These are phyloP conservation scores for Phytophthora cajani DNA, from an alignment of 352 stramenopile genomes.

Conservation along the genomic window DNA sequence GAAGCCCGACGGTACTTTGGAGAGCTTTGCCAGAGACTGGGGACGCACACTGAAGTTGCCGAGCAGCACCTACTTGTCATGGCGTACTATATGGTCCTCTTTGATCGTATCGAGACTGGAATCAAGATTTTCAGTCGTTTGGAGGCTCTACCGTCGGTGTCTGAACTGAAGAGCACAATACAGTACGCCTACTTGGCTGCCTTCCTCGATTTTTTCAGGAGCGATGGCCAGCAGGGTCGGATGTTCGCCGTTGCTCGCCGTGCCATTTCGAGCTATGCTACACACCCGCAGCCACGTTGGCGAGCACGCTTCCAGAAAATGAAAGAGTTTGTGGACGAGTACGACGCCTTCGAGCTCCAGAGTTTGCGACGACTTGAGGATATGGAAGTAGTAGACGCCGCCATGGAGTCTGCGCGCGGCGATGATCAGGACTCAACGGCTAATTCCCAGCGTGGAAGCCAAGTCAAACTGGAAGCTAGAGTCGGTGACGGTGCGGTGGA, in stretches of 20 bases:
- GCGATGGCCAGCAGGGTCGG: slow-evolving; percentile 2
- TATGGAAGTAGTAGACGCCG: slow-evolving; percentile 23
- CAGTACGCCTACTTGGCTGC: slow-evolving; percentile 66
- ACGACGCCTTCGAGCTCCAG: slow-evolving; percentile 41
- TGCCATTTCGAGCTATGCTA: slow-evolving; percentile 42
- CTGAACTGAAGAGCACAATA: slow-evolving; percentile 35
- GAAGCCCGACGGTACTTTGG: slow-evolving; percentile 49
- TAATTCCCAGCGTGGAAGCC: not conserved
- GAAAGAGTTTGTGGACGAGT: slow-evolving; percentile 50
- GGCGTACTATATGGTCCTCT: slow-evolving; percentile 57
- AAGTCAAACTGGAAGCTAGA: slow-evolving; percentile 41
- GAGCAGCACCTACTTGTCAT: slow-evolving; percentile 50
- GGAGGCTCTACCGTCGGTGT: slow-evolving; percentile 2
- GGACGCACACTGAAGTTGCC: slow-evolving; percentile 31
- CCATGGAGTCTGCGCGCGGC: not conserved
- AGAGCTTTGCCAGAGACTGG: slow-evolving; percentile 49
- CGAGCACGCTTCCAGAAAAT: slow-evolving; percentile 51
- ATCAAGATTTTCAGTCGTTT: slow-evolving; percentile 44
- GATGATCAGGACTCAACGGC: not conserved
- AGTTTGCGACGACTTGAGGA: slow-evolving; percentile 21
- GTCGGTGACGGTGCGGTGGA: slow-evolving; percentile 34
- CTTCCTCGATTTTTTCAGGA: slow-evolving; percentile 68
- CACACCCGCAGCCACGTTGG: slow-evolving; percentile 56
- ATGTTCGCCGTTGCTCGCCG: slow-evolving; percentile 46
- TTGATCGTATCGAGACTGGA: slow-evolving; percentile 47